Base-by-base conservation (phyloP, 2,329 filamentous ascomycete species). In the Aspergillus awamori region DNA sequence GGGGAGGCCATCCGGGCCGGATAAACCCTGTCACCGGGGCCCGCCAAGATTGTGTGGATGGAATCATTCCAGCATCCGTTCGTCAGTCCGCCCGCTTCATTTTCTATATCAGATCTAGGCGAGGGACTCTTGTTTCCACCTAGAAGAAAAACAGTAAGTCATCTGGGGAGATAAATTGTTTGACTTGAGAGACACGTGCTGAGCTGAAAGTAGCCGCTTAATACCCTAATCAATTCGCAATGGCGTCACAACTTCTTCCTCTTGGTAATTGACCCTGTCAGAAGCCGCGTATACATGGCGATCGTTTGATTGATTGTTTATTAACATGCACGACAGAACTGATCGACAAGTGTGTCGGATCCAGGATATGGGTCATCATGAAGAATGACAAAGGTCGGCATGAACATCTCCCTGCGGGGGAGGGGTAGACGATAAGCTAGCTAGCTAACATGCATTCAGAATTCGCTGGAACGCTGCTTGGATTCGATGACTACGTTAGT, bases 401-500 rank as follows among this genome's bases (percentile, higher is more conserved):
- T 7, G 13, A 5, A 13, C 24, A 8, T 33, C 33, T 47, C 33
- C 39, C 15, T 36, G 33, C 33, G 33, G 26, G 20, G 24, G 30
- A 43, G 52, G 38, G n/a, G 1, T 38, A 22, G 33, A 15, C 10
- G 8, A n/a, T n/a, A 55, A 41, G 15, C 24, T 22, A 22, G 41
- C 3, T 11, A 51, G 47, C 62, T 72, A 55, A 72, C 51, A 15
- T 30, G 33, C 30, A 60, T 48, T 36, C 75, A 98, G 95, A 99
- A 79, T 99, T 99, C 81, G 92, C 91, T 69, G 95, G 95, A 58
- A 97, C 92, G 7, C 84, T 99, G 26, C 86, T 97, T 58, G 95
- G 95, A 2, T 99, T 99, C 72, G 95, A 99, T 76, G 95, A 99
- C 85, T 99, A 98, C 82, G 95, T 99, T 85, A 99, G 93, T 97